Base-by-base conservation (phyloP, 352 stramenopile genomes). In the Phytophthora melonis region DNA sequence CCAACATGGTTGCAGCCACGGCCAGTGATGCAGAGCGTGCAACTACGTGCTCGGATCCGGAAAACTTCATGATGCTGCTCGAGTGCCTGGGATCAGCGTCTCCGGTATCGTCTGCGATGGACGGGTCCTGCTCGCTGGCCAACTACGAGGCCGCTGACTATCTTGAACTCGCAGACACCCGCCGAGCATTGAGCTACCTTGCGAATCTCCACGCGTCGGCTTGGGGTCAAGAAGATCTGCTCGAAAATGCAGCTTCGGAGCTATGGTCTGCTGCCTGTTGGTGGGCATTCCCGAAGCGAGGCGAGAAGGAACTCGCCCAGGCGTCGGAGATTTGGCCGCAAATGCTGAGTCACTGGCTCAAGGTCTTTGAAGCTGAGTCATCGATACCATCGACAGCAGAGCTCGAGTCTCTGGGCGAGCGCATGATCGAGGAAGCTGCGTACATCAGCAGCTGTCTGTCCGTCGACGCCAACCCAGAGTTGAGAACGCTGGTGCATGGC, bases 211-310 rank as follows among this genome's bases (percentile, higher is more conserved):
- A 93, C 36, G 75, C 84, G 0, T 74, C 81, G 1, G 66, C 73
- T 1, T 78, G 79, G 68, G 65, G 63, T 23, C 66, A 73, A 59
- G 23, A 67, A 18, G 74, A 72, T 30, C 61, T 91, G 7, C 60
- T 87, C 52, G 32, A 50, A 5, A 77, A 66, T 8, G 77, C 82
- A 10, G 49, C 36, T 8, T 19, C 62, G n/a, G 54, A 80, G 32
- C 62, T 91, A 2, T 91, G 83, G 83, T 19, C 80, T 0, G 78
- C 63, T 2, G 81, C 75, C 0, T 81, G 77, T 25, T 93, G 86
- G 86, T 93, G 86, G 86, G 77, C 79, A 39, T 84, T 85, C 10
- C 70, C 75, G 7, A 92, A 93, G 64, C 84, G 86, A 57, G 86
- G 84, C 6, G 55, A 79, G 3, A 63, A 73, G 25, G 77, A 87